A percentile compares a stretch with the other conserved stretches of the same genome.
These are phyloP conservation scores for Leccinum rimulosum DNA, from an alignment of 768 basidiomycete genomes.

Conservation along the genomic window DNA sequence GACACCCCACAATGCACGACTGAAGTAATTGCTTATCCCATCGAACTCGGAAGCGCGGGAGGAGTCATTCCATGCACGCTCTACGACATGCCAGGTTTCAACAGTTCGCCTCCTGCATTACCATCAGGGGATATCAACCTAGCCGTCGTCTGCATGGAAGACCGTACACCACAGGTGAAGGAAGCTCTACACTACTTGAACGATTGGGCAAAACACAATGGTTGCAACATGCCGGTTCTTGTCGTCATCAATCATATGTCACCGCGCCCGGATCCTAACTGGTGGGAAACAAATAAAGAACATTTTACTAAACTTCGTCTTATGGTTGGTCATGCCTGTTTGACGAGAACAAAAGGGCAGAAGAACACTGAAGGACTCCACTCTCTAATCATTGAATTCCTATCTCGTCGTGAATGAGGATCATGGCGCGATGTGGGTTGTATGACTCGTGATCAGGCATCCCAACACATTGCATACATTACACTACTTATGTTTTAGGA, in stretches of 20 bases:
- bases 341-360: constrained; percentile 17
- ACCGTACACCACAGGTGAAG: constrained; percentile 19
- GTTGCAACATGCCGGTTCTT: constrained; percentile 16
- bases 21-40: constrained; percentile 13
- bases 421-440: neutral
- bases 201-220: constrained; percentile 17
- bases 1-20: constrained; percentile 19
- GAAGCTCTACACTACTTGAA: constrained; percentile 20
- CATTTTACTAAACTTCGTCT: constrained; percentile 17
- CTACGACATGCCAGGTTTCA: constrained; percentile 25
- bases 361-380: constrained; percentile 20
- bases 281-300: constrained; percentile 24
- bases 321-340: constrained; percentile 17
- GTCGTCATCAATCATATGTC: constrained; percentile 22
- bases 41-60: constrained; percentile 12
- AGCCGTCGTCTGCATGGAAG: constrained; percentile 22
- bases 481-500: neutral
- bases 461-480: neutral
- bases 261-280: constrained; percentile 16
- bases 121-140: constrained; percentile 22
- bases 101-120: constrained; percentile 18
- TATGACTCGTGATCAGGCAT: neutral
- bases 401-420: constrained; percentile 5
- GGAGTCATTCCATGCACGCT: constrained; percentile 15
- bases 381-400: constrained; percentile 15